phyloP scores from a whole-genome alignment of 345 rosid species.

The Dipteronia dyeriana region DNA sequence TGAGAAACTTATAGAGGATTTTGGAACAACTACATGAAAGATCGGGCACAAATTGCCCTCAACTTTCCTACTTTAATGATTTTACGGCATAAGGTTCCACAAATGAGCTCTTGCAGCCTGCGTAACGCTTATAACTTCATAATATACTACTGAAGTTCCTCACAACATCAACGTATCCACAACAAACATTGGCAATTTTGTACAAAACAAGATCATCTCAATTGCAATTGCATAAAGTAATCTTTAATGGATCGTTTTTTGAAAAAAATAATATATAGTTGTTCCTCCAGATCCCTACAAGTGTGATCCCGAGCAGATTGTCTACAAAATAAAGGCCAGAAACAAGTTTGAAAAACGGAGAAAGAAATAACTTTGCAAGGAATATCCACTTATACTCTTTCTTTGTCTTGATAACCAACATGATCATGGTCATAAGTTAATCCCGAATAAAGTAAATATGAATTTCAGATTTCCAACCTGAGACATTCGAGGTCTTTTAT shows the following conservation, averaged over 20 bases:
- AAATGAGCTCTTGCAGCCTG: neutral
- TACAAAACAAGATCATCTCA: neutral
- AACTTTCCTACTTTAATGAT: neutral
- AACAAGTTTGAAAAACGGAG: neutral
- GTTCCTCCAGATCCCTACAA: neutral
- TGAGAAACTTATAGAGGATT: no score
- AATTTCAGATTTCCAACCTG: constrained; percentile 51
- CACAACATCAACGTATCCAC: neutral
- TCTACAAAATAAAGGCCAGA: neutral
- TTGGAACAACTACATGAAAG: no score
- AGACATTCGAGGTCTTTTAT: constrained; percentile 90
- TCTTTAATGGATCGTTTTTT: neutral
- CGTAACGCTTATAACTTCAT: neutral
- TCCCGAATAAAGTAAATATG: neutral
- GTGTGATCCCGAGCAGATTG: neutral
- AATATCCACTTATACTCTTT: neutral
- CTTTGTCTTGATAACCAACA: neutral
- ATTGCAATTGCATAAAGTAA: neutral
- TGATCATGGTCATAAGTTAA: neutral
- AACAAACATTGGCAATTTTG: neutral
- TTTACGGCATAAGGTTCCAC: neutral
- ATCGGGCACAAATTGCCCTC: neutral
- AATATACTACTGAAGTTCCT: neutral
- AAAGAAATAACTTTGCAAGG: neutral
- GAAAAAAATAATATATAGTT: neutral